Conservation (phyloP, 1,139 yeast species). For the Magnusiomyces ingens region DNA sequence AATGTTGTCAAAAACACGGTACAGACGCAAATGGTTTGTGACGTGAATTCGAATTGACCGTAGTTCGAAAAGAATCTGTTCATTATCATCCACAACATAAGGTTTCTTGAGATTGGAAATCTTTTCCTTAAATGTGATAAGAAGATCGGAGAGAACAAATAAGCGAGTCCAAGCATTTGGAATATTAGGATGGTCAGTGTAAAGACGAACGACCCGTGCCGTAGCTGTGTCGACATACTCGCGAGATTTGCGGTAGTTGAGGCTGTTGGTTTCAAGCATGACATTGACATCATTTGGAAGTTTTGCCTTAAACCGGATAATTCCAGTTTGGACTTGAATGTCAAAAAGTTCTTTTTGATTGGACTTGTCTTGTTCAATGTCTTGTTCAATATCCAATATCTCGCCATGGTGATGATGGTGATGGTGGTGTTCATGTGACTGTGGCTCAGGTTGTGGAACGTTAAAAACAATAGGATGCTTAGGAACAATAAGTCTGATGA, state of each 20-base stretch:
- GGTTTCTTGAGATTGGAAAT: slow-evolving; percentile 12
- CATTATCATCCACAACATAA: slow-evolving; percentile 10
- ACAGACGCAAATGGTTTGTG: slow-evolving; percentile 60
- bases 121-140: slow-evolving; percentile 21
- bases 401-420: no score
- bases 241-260: slow-evolving; percentile 33
- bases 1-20: slow-evolving; percentile 58
- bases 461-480: no score
- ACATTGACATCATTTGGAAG: slow-evolving; percentile 48
- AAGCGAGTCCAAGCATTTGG: slow-evolving; percentile 39
- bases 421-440: no score
- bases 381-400: no score
- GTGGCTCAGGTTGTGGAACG: no score
- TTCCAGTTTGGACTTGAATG: slow-evolving; percentile 36
- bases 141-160: slow-evolving; percentile 28
- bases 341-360: slow-evolving; percentile 28
- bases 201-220: slow-evolving; percentile 41
- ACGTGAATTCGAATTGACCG: slow-evolving; percentile 37
- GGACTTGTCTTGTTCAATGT: background rate
- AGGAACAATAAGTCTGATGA: no score
- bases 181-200: slow-evolving; percentile 50
- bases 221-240: slow-evolving; percentile 29
- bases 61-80: slow-evolving; percentile 25
- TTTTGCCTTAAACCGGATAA: slow-evolving; percentile 40
- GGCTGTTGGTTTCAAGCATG: slow-evolving; percentile 44